Base-by-base conservation (phyloP, 345 rosid genomes). In the Sisymbrium altissimum region DNA sequence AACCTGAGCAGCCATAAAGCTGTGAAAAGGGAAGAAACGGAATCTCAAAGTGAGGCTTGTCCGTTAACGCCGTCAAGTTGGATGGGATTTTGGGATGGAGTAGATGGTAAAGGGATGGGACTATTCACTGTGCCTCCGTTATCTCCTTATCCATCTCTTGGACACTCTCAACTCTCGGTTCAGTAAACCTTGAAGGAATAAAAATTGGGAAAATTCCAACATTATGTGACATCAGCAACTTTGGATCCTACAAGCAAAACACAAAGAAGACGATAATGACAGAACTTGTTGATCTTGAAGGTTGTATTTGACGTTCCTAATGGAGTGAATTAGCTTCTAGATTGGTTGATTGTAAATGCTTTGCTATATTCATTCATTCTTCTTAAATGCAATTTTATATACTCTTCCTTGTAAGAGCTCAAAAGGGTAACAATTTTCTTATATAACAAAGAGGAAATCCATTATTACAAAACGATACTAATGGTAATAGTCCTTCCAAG, bases 31-130 rank as follows among this genome's bases (percentile, higher is more conserved):
- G 81, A 66, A 75, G 78, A 60, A 39, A 49, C 41, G 11, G 64
- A 23, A 33, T 68, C 41, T 61, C 68, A 32, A 19, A 13, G 39
- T 15, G 70, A 63, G 23, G 66, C 64, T 32, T 71, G 85, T 38
- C 94, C 90, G 12, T 84, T 84, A 66, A 91, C 97, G 61, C 97
- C 98, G 64, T 93, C 97, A n/a, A 85, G 82, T 70, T 93, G 98
- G 98, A 86, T 53, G 73, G 89, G 86, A 21, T 84, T 89, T 66
- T 91, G 94, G 96, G 97, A 93, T 33, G 49, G 18, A 49, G 77
- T 10, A 38, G 85, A 78, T 6, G 81, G 71, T 41, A 85, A 77
- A 60, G 87, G 86, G 14, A 86, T 88, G 73, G 82, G 90, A 9
- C 81, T 91, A 67, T 88, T 89, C 54, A 76, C 78, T 4, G 83